These are phyloP conservation scores for Yamagishiella unicocca DNA, from an alignment of 139 green algal genomes.

Conservation along the genomic window DNA sequence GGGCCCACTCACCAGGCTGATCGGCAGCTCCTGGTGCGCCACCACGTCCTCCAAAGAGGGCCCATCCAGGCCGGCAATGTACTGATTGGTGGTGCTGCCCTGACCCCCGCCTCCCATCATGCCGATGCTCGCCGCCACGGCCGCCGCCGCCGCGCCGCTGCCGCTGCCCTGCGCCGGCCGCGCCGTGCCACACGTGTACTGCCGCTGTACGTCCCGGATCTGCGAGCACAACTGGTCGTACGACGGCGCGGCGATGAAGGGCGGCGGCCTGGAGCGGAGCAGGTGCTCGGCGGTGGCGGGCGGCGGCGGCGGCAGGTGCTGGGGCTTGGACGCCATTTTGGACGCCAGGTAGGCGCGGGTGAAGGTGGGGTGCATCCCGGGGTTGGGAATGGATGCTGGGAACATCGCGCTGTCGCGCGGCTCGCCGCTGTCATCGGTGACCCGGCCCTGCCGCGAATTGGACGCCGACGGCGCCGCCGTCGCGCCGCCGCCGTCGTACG, in stretches of 20 bases:
- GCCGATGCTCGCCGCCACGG: neutral
- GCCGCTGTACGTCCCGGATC: conserved; percentile 64
- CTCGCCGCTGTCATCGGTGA: neutral
- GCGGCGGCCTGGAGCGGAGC: conserved; percentile 44
- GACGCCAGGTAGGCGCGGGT: conserved; percentile 28
- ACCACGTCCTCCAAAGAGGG: conserved; percentile 58
- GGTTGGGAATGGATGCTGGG: conserved; percentile 6
- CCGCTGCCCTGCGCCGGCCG: neutral
- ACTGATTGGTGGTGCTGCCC: conserved; percentile 14
- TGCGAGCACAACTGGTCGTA: conserved; percentile 57
- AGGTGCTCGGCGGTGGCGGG: conserved; percentile 56
- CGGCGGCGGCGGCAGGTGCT: conserved; percentile 46
- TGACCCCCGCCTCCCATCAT: neutral
- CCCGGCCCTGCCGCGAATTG: neutral
- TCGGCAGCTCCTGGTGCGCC: conserved; percentile 50
- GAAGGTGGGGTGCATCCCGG: conserved; percentile 42
- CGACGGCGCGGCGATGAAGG: conserved; percentile 41
- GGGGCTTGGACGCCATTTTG: conserved; percentile 30
- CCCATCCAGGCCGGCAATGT: conserved; percentile 62
- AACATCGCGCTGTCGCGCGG: conserved; percentile 12
- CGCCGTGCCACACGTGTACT: conserved; percentile 60
- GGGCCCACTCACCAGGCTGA: conserved; percentile 48
- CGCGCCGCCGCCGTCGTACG: neutral
- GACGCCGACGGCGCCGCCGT: neutral
- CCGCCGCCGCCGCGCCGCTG: neutral